phyloP scores from a whole-genome alignment of 164 flowering plant species.

The Aristolochia fimbriata region DNA sequence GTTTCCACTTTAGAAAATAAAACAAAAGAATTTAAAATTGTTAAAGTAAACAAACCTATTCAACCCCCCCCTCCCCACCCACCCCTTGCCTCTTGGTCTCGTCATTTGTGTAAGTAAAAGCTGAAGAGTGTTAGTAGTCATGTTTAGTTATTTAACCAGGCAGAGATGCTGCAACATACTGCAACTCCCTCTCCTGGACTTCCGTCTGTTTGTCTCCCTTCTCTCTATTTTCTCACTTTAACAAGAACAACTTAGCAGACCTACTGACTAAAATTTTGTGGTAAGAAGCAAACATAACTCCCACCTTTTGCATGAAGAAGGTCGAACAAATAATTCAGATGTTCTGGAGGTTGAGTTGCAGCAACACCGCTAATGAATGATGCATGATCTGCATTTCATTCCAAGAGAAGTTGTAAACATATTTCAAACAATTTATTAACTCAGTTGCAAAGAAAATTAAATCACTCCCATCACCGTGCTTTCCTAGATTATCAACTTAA shows the following conservation, averaged over 20 bases:
- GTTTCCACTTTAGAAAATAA: background rate
- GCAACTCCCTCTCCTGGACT: no score
- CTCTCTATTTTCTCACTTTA: background rate
- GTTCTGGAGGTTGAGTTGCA: slow-evolving; percentile 51
- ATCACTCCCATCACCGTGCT: no score
- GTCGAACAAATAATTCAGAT: slow-evolving; percentile 45
- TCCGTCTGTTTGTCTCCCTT: no score
- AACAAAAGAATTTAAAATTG: no score
- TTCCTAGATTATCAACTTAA: no score
- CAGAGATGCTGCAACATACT: no score
- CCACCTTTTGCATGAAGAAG: slow-evolving; percentile 70
- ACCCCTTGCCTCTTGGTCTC: no score
- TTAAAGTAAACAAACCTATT: no score
- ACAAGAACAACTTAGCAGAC: background rate
- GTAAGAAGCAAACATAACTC: background rate
- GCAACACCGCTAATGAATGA: slow-evolving; percentile 71
- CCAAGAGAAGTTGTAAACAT: background rate
- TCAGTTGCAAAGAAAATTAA: no score
- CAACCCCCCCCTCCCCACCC: no score
- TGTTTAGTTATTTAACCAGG: no score
- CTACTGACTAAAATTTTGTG: background rate
- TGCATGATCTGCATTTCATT: slow-evolving; percentile 47
- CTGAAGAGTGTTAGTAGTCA: no score
- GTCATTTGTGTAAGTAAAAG: background rate
- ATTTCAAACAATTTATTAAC: background rate